Evolutionary conservation across 345 rosid genomes (phyloP), one percentile per base, ranked within the genome.

Genomic region (Cardamine resedifolia): DNA sequence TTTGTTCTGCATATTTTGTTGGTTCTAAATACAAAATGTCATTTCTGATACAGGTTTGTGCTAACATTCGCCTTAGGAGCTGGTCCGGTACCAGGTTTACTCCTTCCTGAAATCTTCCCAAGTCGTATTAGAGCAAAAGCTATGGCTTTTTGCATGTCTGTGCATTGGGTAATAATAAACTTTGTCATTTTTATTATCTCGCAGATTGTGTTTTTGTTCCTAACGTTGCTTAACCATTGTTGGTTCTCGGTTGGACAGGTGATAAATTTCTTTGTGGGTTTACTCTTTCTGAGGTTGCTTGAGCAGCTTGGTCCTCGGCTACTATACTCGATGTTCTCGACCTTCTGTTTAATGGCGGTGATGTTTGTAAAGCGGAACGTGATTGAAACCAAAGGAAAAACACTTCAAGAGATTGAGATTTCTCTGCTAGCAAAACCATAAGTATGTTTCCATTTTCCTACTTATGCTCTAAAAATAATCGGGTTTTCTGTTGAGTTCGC

Each of bases 381-480:
- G 5, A 79, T 90, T 73, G 98, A 95, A 80, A 95, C 99, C 19
- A 95, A 91, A 84, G 99, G 99, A 20, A 95, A 88, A 75, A 87
- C 99, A 27, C 99, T 91, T 68, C 97, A 90, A 77, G 99, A 95
- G 81, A 95, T 95, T 15, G 98, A 95, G 88, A 90, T 95, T 45
- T 91, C 99, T 30, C 94, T 95, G 73, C 90, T 95, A 56, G 71
- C 80, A 34, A 76, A 76, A 70, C 64, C 70, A 53, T 72, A 27
- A 64, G 4, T 26, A 44, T 65, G 18, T 48, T 31, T 64, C 55
- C n/a, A 33, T 3, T 26, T 9, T 10, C 18, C 16, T 14, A 39
- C 16, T 14, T 14, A 38, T 7, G 18, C 16, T 43, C 18, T 43
- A 15, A 15, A 59, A 59, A n/a, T 10, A 21, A 15, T 51, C 10